phyloP scores from a whole-genome alignment of 202 grass and related monocot genomes.

The Schoenoplectus triqueter region DNA sequence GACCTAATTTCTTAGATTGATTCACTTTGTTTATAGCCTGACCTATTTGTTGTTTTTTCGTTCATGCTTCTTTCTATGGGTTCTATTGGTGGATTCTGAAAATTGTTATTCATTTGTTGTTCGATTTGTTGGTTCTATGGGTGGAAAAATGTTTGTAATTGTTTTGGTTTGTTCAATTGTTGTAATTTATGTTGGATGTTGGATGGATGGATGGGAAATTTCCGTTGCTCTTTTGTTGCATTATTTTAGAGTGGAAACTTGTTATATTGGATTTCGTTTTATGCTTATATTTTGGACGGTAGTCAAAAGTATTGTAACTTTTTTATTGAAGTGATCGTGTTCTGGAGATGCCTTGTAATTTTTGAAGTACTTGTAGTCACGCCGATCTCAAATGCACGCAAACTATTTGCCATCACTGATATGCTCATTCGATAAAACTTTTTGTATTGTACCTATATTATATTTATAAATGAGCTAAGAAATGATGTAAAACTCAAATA shows the following conservation, averaged over 20 bases:
- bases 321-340: neutral
- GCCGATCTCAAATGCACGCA: no score
- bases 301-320: slow-evolving; percentile 37
- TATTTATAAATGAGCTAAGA: no score
- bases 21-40: slow-evolving; percentile 90
- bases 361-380: neutral
- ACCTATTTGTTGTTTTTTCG: slow-evolving; percentile 72
- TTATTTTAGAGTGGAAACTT: slow-evolving; percentile 42
- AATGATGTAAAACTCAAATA: no score
- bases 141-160: slow-evolving; percentile 35
- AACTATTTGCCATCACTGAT: neutral
- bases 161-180: slow-evolving; percentile 50
- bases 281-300: slow-evolving; percentile 28
- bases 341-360: neutral
- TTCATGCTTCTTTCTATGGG: slow-evolving; percentile 59
- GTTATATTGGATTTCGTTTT: slow-evolving; percentile 37
- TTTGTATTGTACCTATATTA: no score
- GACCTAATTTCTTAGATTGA: slow-evolving; percentile 44
- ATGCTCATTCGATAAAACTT: neutral
- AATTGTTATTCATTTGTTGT: slow-evolving; percentile 45
- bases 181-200: slow-evolving; percentile 44
- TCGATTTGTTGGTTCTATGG: slow-evolving; percentile 35
- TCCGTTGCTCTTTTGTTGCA: slow-evolving; percentile 40
- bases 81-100: slow-evolving; percentile 39
- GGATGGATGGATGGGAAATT: slow-evolving; percentile 25